These are phyloP conservation scores for Fusarium palustre DNA, from an alignment of 2,329 filamentous ascomycete species.

Conservation along the genomic window DNA sequence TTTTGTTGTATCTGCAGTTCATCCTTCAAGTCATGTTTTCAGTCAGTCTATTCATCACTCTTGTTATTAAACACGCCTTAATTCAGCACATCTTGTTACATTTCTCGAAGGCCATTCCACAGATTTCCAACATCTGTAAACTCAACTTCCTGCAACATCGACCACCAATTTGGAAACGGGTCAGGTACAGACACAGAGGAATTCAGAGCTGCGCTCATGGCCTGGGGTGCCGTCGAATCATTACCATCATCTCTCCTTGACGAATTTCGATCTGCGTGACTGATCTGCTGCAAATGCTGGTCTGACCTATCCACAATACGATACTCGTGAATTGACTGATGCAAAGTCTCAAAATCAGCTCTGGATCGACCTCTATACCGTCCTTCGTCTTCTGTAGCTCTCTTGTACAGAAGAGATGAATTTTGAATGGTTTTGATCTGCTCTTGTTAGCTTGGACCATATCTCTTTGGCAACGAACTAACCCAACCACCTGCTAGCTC, in stretches of 20 bases:
- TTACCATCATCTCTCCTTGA: neutral
- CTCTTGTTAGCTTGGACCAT: neutral
- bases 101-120: constrained; percentile 18
- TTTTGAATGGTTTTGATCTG: constrained; percentile 45
- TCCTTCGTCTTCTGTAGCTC: constrained; percentile 38
- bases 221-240: neutral
- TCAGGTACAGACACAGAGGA: constrained; percentile 24
- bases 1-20: too few species aligned
- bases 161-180: constrained; percentile 44
- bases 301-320: constrained; percentile 37
- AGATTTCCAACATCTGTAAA: constrained; percentile 35
- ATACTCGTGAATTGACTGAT: constrained; percentile 42
- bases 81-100: neutral
- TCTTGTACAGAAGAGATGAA: constrained; percentile 35
- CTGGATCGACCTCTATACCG: constrained; percentile 36
- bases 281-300: constrained; percentile 40
- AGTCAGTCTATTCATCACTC: too few species aligned
- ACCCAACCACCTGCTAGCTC: constrained; percentile 43
- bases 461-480: rapidly evolving
- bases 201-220: neutral
- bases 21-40: too few species aligned
- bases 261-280: constrained; percentile 34
- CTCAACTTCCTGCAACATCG: constrained; percentile 44
- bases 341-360: constrained; percentile 36
- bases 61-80: too few species aligned